Conservation (phyloP, 306 rosid genomes). For the Canavalia ensiformis region DNA sequence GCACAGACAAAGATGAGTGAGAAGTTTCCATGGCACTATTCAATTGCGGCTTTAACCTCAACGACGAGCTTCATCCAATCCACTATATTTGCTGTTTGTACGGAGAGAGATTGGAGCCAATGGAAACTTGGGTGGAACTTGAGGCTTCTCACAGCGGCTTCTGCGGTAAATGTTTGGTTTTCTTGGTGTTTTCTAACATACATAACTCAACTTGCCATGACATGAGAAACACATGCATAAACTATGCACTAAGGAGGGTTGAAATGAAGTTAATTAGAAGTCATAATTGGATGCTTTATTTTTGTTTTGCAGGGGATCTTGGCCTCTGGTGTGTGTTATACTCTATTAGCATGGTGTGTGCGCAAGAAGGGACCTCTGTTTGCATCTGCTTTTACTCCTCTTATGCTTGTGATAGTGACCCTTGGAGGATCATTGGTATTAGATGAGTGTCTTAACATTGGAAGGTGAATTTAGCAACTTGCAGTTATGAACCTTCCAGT, state of each 20-base stretch:
- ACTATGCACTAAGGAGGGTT: not conserved
- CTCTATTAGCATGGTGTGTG: conserved; percentile 51
- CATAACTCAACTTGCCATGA: too few species aligned
- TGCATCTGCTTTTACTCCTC: conserved; percentile 50
- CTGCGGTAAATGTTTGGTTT: conserved; percentile 34
- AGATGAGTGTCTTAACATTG: conserved; percentile 24
- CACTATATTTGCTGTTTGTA: conserved; percentile 29
- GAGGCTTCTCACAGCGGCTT: conserved; percentile 42
- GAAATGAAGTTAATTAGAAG: not conserved
- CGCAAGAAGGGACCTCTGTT: conserved; percentile 49
- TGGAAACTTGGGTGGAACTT: conserved; percentile 52
- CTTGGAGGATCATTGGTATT: conserved; percentile 5
- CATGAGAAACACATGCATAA: not conserved
- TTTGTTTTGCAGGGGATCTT: conserved; percentile 49
- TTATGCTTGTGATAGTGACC: conserved; percentile 46
- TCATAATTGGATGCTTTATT: not conserved
- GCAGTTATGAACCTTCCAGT: conserved; percentile 1
- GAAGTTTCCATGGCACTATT: conserved; percentile 55
- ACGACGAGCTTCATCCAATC: conserved; percentile 30
- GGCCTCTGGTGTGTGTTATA: conserved; percentile 39
- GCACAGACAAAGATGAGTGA: conserved; percentile 58
- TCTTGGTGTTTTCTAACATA: not conserved
- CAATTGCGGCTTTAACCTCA: conserved; percentile 56
- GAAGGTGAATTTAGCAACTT: conserved; percentile 34
- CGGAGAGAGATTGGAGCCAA: conserved; percentile 46